Conservation (phyloP, 257 asterid species). For the Solanum stenotomum region DNA sequence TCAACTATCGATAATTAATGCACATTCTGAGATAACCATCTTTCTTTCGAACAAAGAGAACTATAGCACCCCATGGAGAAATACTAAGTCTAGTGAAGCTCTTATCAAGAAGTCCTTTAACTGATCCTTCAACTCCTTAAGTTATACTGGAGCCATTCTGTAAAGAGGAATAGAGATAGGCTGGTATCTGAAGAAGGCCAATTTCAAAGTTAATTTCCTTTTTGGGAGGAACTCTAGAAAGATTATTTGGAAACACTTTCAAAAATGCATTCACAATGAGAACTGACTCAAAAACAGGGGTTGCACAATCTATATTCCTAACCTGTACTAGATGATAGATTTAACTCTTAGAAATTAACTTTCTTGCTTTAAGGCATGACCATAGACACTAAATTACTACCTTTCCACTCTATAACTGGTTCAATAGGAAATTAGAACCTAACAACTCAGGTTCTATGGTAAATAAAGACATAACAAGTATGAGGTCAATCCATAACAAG, state of each 20-base stretch:
- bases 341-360: not conserved
- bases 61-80: too few relatives aligned
- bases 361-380: not conserved
- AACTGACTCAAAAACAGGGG: not conserved
- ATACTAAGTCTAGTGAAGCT: not conserved
- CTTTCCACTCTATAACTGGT: not conserved
- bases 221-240: not conserved
- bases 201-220: too few relatives aligned
- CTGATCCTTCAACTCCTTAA: not conserved
- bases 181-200: not conserved
- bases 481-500: not conserved
- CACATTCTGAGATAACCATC: not conserved
- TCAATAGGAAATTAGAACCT: too few relatives aligned
- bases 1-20: not conserved
- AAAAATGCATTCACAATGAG: not conserved
- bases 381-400: not conserved
- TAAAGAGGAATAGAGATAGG: not conserved
- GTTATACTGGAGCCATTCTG: not conserved
- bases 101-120: too few relatives aligned
- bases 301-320: not conserved
- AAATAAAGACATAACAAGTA: not conserved
- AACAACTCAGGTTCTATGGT: not conserved
- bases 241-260: not conserved
- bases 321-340: not conserved
- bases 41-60: not conserved